Conservation (phyloP, 2,329 filamentous ascomycete genomes). For the Sarocladiaceae sp. region DNA sequence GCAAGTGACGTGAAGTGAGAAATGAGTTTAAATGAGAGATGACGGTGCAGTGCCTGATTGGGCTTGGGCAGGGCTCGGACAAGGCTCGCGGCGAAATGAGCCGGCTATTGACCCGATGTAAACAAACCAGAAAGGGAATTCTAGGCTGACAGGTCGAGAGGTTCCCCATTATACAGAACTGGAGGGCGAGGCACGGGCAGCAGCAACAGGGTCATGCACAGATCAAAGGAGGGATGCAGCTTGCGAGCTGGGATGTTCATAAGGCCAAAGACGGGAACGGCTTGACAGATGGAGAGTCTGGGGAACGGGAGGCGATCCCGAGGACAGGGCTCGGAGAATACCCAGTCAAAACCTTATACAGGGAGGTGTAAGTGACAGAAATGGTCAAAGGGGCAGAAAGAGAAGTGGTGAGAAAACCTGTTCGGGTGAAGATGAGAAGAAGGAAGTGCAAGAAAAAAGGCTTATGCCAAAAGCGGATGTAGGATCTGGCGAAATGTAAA, state of each 20-base stretch:
- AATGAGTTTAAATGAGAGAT: conserved; percentile 1
- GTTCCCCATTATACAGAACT: too few species aligned
- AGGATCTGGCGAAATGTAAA: neutral
- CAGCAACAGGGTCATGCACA: neutral
- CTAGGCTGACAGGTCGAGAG: neutral
- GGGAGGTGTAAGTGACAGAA: neutral
- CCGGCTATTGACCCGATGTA: neutral
- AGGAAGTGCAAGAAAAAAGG: neutral
- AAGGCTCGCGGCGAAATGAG: conserved; percentile 8
- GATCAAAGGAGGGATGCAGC: neutral
- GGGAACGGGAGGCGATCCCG: conserved; percentile 8
- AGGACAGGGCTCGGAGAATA: conserved; percentile 7
- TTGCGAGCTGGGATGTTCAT: neutral
- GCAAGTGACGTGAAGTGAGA: neutral
- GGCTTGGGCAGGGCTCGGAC: conserved; percentile 5
- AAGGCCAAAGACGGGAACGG: neutral
- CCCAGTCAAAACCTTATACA: neutral
- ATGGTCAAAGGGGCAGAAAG: neutral
- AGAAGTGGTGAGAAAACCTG: neutral
- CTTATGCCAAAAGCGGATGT: neutral
- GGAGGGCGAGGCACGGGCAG: too few species aligned
- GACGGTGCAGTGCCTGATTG: conserved; percentile 1
- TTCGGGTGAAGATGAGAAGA: too few species aligned
- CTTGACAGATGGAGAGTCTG: neutral
- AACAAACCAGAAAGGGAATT: neutral